Conservation (phyloP, 2,329 filamentous ascomycete species). For the Xylariaceae sp. region DNA sequence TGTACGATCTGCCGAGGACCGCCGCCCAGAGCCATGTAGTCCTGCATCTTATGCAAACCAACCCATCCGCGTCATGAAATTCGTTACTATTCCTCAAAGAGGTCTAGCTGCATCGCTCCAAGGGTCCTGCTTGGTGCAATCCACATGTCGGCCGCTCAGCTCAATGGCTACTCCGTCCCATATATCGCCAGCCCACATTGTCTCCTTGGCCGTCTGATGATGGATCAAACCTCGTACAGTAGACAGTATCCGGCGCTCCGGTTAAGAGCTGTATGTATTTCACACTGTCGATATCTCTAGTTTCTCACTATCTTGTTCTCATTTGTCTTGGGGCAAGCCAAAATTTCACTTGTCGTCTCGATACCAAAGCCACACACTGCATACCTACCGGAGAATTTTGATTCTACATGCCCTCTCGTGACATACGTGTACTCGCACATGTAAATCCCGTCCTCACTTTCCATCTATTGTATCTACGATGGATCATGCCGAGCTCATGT, state of each 20-base stretch:
- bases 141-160: conserved; percentile 1
- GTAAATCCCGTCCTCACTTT: neutral
- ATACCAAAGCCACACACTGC: neutral
- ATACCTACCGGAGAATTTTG: neutral
- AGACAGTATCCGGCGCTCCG: too few relatives aligned
- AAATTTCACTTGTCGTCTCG: conserved; percentile 1
- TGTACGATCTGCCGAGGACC: neutral
- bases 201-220: neutral
- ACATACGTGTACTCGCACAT: neutral
- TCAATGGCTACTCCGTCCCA: conserved; percentile 11
- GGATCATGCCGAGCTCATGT: conserved; percentile 13
- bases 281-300: conserved; percentile 1
- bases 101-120: conserved; percentile 25
- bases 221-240: neutral
- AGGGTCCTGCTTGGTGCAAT: conserved; percentile 8
- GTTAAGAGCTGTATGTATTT: neutral
- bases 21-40: neutral
- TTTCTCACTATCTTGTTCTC: conserved; percentile 3
- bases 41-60: neutral
- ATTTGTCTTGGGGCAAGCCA: neutral
- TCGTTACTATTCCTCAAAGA: conserved; percentile 27
- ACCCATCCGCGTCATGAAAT: neutral
- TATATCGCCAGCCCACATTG: conserved; percentile 2
- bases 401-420: neutral
- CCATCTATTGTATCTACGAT: neutral